These are phyloP conservation scores for Immersiporthe knoxdaviesiana DNA, from an alignment of 2,329 filamentous ascomycete species.

Conservation along the genomic window DNA sequence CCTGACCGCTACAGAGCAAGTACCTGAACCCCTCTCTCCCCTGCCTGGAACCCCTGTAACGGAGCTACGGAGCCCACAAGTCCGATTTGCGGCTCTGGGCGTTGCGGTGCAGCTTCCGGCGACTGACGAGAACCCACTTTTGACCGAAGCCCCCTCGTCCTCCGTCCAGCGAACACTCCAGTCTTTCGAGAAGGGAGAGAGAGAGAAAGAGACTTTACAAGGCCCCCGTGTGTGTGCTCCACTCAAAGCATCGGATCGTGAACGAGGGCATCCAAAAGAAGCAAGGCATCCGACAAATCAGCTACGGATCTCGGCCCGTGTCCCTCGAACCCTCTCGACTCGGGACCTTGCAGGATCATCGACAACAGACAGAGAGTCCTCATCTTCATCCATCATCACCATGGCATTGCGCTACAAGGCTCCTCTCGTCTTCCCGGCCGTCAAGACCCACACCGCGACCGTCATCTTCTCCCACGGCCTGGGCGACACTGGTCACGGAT, in stretches of 20 bases:
- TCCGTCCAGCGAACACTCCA: neutral
- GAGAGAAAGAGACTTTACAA: neutral
- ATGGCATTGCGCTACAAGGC: conserved; percentile 40
- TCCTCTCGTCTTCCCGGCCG: conserved; percentile 75
- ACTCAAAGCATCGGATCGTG: conserved; percentile 8
- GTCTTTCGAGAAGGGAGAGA: neutral
- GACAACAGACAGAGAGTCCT: too few species aligned
- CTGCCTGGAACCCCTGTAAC: neutral
- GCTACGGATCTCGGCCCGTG: conserved; percentile 3
- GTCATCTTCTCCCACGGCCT: conserved; percentile 94
- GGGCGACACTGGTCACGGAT: conserved; percentile 80
- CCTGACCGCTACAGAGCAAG: neutral
- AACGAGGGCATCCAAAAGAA: neutral
- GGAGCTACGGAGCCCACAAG: neutral
- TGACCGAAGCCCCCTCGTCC: neutral
- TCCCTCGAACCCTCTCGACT: neutral
- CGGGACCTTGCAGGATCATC: neutral
- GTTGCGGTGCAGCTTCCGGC: conserved; percentile 14
- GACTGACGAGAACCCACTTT: neutral
- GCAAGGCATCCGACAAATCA: neutral
- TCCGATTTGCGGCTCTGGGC: conserved; percentile 5
- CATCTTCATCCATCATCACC: neutral
- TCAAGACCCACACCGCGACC: conserved; percentile 85
- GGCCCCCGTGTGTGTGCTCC: neutral
- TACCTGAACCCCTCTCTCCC: neutral